Base-by-base conservation (phyloP, 768 basidiomycete species). In the Hypsizygus marmoreus region DNA sequence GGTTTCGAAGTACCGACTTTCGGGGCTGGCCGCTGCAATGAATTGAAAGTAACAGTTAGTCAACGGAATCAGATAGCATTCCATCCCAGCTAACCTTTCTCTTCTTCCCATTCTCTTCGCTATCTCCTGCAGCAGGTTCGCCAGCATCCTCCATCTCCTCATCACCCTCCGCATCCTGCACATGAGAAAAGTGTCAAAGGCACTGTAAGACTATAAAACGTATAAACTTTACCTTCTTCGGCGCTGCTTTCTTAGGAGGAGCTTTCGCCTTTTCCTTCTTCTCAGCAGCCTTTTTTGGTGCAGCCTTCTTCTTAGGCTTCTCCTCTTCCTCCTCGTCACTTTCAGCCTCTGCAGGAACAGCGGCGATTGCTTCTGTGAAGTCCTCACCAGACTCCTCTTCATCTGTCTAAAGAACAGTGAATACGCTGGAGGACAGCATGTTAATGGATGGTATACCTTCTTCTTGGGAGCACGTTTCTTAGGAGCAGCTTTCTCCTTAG, bases 81-180 rank as follows among this genome's bases (percentile, higher is more conserved):
- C n/a, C n/a, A 10, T 3, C 33, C 10, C 0, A 7, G 13, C 16
- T 30, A 55, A 82, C 86, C 81, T 88, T 86, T 68, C 85, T 82
- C 68, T 90, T 91, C 72, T 82, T 87, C 57, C 65, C 68, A 44
- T 59, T 60, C 62, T 64, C 53, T 2, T 72, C 71, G 9, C 79
- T 77, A 11, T 74, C 77, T 9, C 73, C 76, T n/a, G 60, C 72
- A 12, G 69, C 74, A 6, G 56, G 73, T 28, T 64, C 64, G 19
- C 72, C 65, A 1, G 65, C 62, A 14, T 67, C 68, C 20, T 49
- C 64, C 65, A 74, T 72, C 41, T 75, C 48, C 59, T 73, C 58
- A 71, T 76, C 73, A 9, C 71, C 73, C n/a, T 62, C 61, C 28
- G 49, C 61, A 40, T 55, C 57, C 51, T 60, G 29, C 69, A 22